Evolutionary conservation across 768 basidiomycete genomes (phyloP).

Genomic region (Coprinellus micaceus): DNA sequence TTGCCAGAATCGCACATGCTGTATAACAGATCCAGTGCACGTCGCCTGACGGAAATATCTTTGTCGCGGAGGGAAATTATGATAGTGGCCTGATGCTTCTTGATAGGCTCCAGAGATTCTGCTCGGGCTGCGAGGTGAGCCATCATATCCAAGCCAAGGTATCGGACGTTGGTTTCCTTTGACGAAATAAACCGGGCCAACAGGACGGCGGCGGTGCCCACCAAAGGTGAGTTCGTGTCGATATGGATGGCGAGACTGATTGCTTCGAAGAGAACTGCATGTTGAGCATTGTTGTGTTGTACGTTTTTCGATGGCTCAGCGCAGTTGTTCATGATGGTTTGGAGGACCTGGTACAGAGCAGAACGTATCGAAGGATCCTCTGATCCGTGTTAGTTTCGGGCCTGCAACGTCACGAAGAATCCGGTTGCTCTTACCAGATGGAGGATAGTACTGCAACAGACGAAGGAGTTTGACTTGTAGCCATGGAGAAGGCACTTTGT

Average conservation of each 20-base stretch:
- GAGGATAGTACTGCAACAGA: constrained; percentile 91
- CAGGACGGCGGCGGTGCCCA: constrained; percentile 82
- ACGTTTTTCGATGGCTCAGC: constrained; percentile 91
- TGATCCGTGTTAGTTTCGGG: constrained; percentile 25
- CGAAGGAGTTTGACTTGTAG: constrained; percentile 93
- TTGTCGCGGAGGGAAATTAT: constrained; percentile 93
- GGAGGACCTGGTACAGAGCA: constrained; percentile 77
- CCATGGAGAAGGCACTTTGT: constrained; percentile 97
- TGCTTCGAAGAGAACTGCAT: constrained; percentile 97
- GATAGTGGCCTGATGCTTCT: constrained; percentile 94
- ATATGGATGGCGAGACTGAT: constrained; percentile 95
- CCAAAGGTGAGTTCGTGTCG: constrained; percentile 86
- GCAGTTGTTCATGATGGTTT: constrained; percentile 87
- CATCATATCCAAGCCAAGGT: constrained; percentile 96
- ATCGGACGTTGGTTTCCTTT: constrained; percentile 97
- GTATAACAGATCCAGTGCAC: constrained; percentile 93
- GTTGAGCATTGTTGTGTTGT: constrained; percentile 98
- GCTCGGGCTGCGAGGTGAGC: constrained; percentile 94
- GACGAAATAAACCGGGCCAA: constrained; percentile 95
- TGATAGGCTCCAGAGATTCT: constrained; percentile 87
- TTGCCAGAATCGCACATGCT: constrained; percentile 99
- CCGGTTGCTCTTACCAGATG: constrained; percentile 62
- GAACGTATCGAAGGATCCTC: constrained; percentile 80
- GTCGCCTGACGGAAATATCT: constrained; percentile 92
- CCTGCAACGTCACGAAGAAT: constrained; percentile 4